Evolutionary conservation across 371 early-diverging fungal genomes (phyloP).

Genomic region (Lichtheimia ramosa): DNA sequence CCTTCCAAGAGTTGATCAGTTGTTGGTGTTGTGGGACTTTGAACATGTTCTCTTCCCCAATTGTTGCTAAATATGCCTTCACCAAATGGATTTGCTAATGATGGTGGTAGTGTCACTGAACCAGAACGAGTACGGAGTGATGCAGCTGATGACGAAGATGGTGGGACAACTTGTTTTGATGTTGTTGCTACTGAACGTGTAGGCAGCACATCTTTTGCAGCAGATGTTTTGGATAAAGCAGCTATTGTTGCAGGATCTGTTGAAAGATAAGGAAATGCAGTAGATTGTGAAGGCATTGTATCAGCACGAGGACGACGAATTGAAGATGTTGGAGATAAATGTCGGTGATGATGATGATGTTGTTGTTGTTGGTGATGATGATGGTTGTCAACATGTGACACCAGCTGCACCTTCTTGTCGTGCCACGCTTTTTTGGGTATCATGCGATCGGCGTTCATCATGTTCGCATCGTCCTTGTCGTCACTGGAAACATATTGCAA

Average conservation of each 20-base stretch:
- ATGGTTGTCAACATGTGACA: slow-evolving; percentile 5
- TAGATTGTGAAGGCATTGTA: slow-evolving; percentile 21
- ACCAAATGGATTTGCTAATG: slow-evolving; percentile 16
- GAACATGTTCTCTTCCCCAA: slow-evolving; percentile 10
- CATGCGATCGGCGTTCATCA: background rate
- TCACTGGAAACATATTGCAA: background rate
- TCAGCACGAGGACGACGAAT: slow-evolving; percentile 17
- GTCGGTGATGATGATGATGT: background rate
- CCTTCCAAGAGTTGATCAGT: slow-evolving; percentile 46
- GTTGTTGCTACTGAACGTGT: slow-evolving; percentile 11
- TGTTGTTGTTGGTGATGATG: slow-evolving; percentile 8
- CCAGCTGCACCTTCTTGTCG: slow-evolving; percentile 7
- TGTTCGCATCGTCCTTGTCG: background rate
- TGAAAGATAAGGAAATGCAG: slow-evolving; percentile 6
- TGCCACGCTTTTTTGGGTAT: slow-evolving; percentile 1
- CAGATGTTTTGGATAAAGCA: no score
- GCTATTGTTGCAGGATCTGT: slow-evolving; percentile 1
- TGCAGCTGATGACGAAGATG: slow-evolving; percentile 20
- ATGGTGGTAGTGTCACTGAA: slow-evolving; percentile 32
- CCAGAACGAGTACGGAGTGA: slow-evolving; percentile 51
- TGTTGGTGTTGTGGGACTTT: slow-evolving; percentile 35
- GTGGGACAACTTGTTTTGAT: background rate
- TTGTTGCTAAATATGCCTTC: slow-evolving; percentile 19
- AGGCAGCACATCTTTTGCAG: no score
- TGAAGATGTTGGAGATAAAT: background rate